Base-by-base conservation (phyloP, 352 stramenopile species). In the Phytophthora ramorum region DNA sequence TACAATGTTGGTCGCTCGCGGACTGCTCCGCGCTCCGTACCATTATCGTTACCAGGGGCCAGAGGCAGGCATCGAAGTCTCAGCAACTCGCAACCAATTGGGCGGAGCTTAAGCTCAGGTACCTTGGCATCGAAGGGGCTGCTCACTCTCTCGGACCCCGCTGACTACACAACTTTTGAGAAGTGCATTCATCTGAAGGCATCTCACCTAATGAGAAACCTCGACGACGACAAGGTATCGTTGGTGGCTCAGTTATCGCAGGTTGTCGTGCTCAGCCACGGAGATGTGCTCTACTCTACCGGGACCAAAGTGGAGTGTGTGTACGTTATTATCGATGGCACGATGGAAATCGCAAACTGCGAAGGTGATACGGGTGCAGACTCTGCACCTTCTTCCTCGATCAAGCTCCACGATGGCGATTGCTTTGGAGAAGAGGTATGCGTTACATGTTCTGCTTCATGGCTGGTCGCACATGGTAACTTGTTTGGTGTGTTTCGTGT, bases 131-230 rank as follows among this genome's bases (percentile, higher is more conserved):
- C 60, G 9, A 72, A 58, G 60, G 70, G 55, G 30, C 63, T 79
- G 58, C 77, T 76, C 20, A 75, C 57, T 12, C 70, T 84, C 5
- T 66, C 75, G 0, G 80, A 90, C n/a, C 76, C 71, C 7, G 66
- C 74, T 0, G 78, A 91, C 38, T 93, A 86, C 58, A 90, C 86
- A 40, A 91, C 76, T 7, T 92, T 96, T 56, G 88, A 94, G 50
- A 96, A 96, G 65, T 93, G 83, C 2, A 90, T 96, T 47, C 85
- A 92, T 37, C 69, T 96, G 46, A 96, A 94, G 58, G 85, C 83
- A 10, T 94, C 88, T 13, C 77, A 91, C 48, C 71, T 96, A 17
- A 90, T 96, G 88, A 78, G 81, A 65, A 89, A 93, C 41, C 68
- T 96, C 0, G 84, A 92, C 48, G 88, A 94, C 50, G 88, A 94